Evolutionary conservation across 208 protist genomes (phyloP).

Genomic region (Porcisia hertigi): DNA sequence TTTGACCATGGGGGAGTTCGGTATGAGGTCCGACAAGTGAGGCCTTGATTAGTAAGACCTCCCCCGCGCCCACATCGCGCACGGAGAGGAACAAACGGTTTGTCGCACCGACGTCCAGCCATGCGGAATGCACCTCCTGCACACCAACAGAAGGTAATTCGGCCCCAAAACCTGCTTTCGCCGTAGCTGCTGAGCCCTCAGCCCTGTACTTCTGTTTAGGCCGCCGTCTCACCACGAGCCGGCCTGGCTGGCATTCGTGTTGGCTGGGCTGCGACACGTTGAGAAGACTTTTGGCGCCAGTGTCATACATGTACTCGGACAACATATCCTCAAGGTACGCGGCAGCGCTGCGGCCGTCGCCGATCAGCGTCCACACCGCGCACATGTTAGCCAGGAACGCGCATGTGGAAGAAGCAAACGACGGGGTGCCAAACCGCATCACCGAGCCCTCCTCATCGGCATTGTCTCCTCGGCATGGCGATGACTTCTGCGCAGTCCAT

Average conservation of each 20-base stretch:
- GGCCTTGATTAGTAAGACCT: slow-evolving; percentile 60
- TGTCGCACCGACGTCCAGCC: slow-evolving; percentile 43
- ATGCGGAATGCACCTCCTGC: slow-evolving; percentile 48
- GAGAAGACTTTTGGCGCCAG: slow-evolving; percentile 34
- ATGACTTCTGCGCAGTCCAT: slow-evolving; percentile 7
- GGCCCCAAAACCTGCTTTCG: background rate
- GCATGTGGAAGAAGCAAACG: background rate
- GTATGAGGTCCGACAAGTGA: slow-evolving; percentile 21
- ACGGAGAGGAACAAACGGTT: slow-evolving; percentile 37
- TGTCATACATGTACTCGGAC: slow-evolving; percentile 67
- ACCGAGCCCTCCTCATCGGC: too few relatives aligned
- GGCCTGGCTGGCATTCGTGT: slow-evolving; percentile 13
- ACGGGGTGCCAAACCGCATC: background rate
- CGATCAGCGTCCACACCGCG: slow-evolving; percentile 58
- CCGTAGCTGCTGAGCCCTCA: background rate
- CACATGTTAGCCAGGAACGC: slow-evolving; percentile 7
- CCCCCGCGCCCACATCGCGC: slow-evolving; percentile 55
- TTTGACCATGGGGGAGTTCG: slow-evolving; percentile 12
- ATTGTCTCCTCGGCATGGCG: background rate
- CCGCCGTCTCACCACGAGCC: slow-evolving; percentile 26
- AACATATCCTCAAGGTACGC: slow-evolving; percentile 73
- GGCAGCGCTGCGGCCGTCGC: slow-evolving; percentile 60
- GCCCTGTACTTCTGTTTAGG: background rate
- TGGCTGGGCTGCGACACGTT: slow-evolving; percentile 36
- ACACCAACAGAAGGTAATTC: background rate